These are phyloP conservation scores for Syncephalastrum contaminatum DNA, from an alignment of 371 early-diverging fungal species.

Conservation along the genomic window DNA sequence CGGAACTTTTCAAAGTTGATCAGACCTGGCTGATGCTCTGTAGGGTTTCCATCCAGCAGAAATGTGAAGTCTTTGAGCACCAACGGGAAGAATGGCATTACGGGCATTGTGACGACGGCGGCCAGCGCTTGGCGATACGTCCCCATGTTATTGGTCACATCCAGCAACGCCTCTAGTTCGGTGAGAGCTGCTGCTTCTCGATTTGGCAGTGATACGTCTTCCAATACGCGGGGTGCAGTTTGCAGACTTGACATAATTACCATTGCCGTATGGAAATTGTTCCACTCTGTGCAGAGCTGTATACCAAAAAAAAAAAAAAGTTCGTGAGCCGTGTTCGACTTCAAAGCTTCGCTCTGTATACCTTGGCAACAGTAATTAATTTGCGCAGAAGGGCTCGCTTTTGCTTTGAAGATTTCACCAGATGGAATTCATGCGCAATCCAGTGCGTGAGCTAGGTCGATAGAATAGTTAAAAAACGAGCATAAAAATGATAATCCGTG, in stretches of 20 bases:
- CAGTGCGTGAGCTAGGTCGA: constrained; percentile 72
- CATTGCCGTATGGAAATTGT: constrained; percentile 51
- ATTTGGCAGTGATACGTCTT: constrained; percentile 27
- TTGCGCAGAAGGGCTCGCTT: constrained; percentile 28
- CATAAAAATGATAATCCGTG: neutral
- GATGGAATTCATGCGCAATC: constrained; percentile 41
- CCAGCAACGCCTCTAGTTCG: constrained; percentile 29
- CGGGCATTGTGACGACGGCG: constrained; percentile 21
- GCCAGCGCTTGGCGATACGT: constrained; percentile 38
- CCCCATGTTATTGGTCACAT: constrained; percentile 46
- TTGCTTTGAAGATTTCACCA: constrained; percentile 22
- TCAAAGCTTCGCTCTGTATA: constrained; percentile 7
- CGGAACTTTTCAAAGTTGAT: neutral
- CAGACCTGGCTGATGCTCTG: constrained; percentile 5
- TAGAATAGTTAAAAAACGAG: neutral
- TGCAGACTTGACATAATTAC: constrained; percentile 41
- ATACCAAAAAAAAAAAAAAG: neutral
- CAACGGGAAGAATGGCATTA: constrained; percentile 43
- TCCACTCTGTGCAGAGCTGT: constrained; percentile 36
- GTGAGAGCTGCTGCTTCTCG: constrained; percentile 31
- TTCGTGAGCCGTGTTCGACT: neutral
- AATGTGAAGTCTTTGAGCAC: constrained; percentile 46
- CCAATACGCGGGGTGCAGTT: constrained; percentile 26
- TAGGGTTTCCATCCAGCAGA: constrained; percentile 42
- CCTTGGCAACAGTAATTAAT: constrained; percentile 45